Percentiles rank a stretch among this genome's conserved stretches.
These are phyloP conservation scores for Penicillium frequentans DNA, from an alignment of 2,329 filamentous ascomycete genomes.

Conservation along the genomic window DNA sequence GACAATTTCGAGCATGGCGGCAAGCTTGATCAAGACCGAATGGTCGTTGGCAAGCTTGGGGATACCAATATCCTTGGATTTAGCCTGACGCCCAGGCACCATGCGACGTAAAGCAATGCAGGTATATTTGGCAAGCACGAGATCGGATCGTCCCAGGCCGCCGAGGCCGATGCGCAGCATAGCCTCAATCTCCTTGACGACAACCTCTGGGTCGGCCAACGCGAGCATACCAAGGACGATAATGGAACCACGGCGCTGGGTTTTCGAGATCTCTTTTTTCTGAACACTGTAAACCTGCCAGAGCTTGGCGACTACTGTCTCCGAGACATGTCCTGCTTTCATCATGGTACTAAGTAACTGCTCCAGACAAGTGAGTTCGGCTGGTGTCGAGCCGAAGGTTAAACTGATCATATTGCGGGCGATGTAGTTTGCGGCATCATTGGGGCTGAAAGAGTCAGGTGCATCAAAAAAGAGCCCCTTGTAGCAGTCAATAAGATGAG, in stretches of 20 bases:
- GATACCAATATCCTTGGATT: conserved; percentile 63
- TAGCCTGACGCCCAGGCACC: conserved; percentile 80
- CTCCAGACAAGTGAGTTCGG: conserved; percentile 91
- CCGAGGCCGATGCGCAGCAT: conserved; percentile 91
- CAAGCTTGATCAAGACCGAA: conserved; percentile 76
- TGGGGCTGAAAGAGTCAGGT: conserved; percentile 79
- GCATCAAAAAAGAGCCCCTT: conserved; percentile 94
- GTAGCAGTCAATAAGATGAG: conserved; percentile 95
- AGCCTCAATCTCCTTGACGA: conserved; percentile 90
- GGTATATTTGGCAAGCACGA: conserved; percentile 90
- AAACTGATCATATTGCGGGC: conserved; percentile 98
- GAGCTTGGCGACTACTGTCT: conserved; percentile 83
- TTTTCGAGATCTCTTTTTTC: conserved; percentile 87
- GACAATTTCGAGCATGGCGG: conserved; percentile 78
- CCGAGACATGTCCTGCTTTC: conserved; percentile 83
- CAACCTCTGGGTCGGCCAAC: conserved; percentile 86
- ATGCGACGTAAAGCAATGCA: conserved; percentile 91
- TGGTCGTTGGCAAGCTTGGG: conserved; percentile 89
- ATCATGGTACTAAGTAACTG: conserved; percentile 97
- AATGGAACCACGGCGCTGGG: conserved; percentile 86
- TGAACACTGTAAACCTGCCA: conserved; percentile 98
- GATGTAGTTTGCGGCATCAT: conserved; percentile 92
- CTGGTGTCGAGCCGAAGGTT: conserved; percentile 91
- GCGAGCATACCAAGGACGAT: conserved; percentile 97
- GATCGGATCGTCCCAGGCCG: conserved; percentile 72